Percentiles rank a stretch among this genome's conserved stretches.
phyloP scores from a whole-genome alignment of 306 rosid genomes.

The Glycine latifolia region DNA sequence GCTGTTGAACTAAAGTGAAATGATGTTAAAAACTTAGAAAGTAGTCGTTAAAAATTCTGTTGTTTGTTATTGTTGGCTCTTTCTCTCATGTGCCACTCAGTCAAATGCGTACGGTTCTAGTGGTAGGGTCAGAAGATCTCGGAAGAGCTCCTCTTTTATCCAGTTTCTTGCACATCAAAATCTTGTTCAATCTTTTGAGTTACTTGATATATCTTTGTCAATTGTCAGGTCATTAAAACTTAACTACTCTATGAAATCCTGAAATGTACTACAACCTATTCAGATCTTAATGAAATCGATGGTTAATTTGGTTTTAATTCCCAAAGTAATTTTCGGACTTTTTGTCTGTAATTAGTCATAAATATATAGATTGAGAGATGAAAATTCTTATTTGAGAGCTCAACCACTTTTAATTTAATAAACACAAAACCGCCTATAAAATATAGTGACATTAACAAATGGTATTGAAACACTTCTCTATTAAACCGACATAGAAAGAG shows the following conservation, averaged over 20 bases:
- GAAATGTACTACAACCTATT: not conserved
- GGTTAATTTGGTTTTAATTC: slow-evolving; percentile 36
- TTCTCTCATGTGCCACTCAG: not conserved
- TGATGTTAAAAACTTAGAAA: not conserved
- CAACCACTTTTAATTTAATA: slow-evolving; percentile 35
- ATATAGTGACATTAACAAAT: slow-evolving; percentile 5
- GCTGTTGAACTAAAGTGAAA: slow-evolving; percentile 26
- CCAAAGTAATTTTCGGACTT: not conserved
- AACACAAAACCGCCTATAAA: no score
- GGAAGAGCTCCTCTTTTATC: slow-evolving; percentile 50
- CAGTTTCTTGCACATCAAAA: slow-evolving; percentile 60
- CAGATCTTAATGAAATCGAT: not conserved
- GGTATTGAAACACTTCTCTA: slow-evolving; percentile 6
- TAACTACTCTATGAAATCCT: slow-evolving; percentile 44
- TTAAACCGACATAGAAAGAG: slow-evolving; percentile 40
- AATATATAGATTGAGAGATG: not conserved
- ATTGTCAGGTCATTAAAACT: slow-evolving; percentile 53
- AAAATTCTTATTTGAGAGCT: slow-evolving; percentile 26
- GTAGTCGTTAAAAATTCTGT: slow-evolving; percentile 44
- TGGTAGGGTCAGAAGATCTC: slow-evolving; percentile 67
- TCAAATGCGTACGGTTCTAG: slow-evolving; percentile 30
- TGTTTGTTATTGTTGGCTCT: slow-evolving; percentile 37
- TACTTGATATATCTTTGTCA: slow-evolving; percentile 62
- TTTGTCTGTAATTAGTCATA: slow-evolving; percentile 43
- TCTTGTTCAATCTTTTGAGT: slow-evolving; percentile 59